Evolutionary conservation across 176 grass and related monocot species (phyloP).

Genomic region (Metroxylon sagu): DNA sequence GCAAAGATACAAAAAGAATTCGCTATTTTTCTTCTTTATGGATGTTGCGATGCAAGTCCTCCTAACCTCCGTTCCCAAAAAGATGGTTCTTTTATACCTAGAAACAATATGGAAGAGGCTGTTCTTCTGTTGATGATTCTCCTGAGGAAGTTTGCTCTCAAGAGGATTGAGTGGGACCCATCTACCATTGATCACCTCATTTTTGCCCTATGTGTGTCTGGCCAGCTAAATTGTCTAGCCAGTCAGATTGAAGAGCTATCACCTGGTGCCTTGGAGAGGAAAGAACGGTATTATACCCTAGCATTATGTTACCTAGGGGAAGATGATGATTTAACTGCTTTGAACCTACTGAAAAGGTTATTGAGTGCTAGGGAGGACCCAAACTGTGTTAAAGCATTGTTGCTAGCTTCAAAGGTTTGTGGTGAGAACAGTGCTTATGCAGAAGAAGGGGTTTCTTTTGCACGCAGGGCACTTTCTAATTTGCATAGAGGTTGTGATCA

Average conservation of each 20-base stretch:
- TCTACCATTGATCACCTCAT: slow-evolving; percentile 73
- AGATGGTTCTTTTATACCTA: slow-evolving; percentile 79
- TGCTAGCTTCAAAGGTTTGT: slow-evolving; percentile 80
- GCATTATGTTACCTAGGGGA: slow-evolving; percentile 88
- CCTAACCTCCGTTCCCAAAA: slow-evolving; percentile 84
- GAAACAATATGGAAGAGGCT: slow-evolving; percentile 90
- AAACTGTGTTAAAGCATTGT: slow-evolving; percentile 50
- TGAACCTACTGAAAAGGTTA: slow-evolving; percentile 61
- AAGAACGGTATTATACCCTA: slow-evolving; percentile 66
- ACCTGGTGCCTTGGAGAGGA: slow-evolving; percentile 53
- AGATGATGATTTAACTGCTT: slow-evolving; percentile 58
- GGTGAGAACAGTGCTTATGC: slow-evolving; percentile 32
- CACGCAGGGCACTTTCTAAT: slow-evolving; percentile 46
- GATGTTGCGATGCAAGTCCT: slow-evolving; percentile 69
- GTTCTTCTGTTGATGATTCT: slow-evolving; percentile 88
- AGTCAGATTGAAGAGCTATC: slow-evolving; percentile 65
- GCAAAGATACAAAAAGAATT: slow-evolving; percentile 86
- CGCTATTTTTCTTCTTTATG: slow-evolving; percentile 79
- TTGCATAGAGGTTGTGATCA: slow-evolving; percentile 38
- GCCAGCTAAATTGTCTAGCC: slow-evolving; percentile 53
- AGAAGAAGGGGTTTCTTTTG: slow-evolving; percentile 59
- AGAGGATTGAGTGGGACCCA: slow-evolving; percentile 58
- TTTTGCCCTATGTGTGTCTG: slow-evolving; percentile 79
- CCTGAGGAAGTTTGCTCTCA: slow-evolving; percentile 70
- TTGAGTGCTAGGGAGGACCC: slow-evolving; percentile 63